Conservation (phyloP, 1,284 basidiomycete genomes). For the Malassezia dermatis region DNA sequence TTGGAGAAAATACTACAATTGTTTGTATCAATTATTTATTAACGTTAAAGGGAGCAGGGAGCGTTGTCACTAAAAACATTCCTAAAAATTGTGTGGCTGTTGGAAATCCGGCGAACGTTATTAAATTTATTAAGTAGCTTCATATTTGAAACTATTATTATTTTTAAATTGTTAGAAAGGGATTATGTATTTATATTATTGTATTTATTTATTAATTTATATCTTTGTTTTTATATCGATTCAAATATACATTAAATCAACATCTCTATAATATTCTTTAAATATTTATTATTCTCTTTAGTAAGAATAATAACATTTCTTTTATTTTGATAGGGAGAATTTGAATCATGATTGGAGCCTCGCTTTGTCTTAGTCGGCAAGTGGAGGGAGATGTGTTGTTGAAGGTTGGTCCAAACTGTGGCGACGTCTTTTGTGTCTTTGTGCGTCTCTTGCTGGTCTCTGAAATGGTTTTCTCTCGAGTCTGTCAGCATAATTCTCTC, state of each 20-base stretch:
- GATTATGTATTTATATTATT: not conserved
- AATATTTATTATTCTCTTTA: not conserved
- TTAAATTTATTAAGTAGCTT: constrained; percentile 9
- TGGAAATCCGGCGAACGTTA: constrained; percentile 18
- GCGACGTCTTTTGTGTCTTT: too few species aligned
- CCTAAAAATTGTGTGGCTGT: constrained; percentile 18
- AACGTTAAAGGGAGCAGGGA: constrained; percentile 16
- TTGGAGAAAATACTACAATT: constrained; percentile 21
- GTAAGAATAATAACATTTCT: not conserved
- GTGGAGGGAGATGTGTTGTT: not conserved
- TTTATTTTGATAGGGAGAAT: not conserved
- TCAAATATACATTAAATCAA: not conserved
- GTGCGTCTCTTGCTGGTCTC: too few species aligned
- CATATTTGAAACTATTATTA: not conserved
- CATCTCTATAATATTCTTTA: not conserved
- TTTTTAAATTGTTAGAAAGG: constrained; percentile 2
- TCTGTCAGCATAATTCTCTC: not conserved
- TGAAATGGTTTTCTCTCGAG: not conserved
- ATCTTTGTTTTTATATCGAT: not conserved
- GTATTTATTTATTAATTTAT: not conserved
- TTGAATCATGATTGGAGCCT: too few species aligned
- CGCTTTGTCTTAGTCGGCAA: not conserved
- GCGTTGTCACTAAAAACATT: constrained; percentile 20
- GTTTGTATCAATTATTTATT: constrained; percentile 8
- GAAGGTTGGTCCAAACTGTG: not conserved